These are phyloP conservation scores for Fusarium luffae DNA, from an alignment of 2,329 filamentous ascomycete species.

Conservation along the genomic window DNA sequence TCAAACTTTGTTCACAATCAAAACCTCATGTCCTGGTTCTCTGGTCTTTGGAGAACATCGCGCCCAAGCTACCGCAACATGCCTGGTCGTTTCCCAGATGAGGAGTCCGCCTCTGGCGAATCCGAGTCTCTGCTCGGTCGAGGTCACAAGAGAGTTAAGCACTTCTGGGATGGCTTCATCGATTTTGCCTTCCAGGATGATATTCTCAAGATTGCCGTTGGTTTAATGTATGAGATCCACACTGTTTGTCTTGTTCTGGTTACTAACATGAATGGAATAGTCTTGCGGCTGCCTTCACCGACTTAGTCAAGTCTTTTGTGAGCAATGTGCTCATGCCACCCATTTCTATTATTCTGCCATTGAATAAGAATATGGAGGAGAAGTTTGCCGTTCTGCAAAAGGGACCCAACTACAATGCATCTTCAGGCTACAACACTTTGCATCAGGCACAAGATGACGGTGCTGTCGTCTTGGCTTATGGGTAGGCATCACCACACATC, in stretches of 20 bases:
- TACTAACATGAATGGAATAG: slow-evolving; percentile 51
- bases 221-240: slow-evolving; percentile 70
- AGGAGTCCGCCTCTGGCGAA: slow-evolving; percentile 51
- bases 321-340: slow-evolving; percentile 76
- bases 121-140: slow-evolving; percentile 57
- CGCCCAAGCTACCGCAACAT: slow-evolving; percentile 40
- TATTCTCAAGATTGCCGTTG: slow-evolving; percentile 79
- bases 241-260: background rate
- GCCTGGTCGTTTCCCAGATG: slow-evolving; percentile 47
- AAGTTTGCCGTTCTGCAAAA: slow-evolving; percentile 75
- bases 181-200: slow-evolving; percentile 81
- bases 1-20: background rate
- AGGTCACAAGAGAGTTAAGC: slow-evolving; percentile 59
- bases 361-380: slow-evolving; percentile 77
- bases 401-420: slow-evolving; percentile 64
- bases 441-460: slow-evolving; percentile 76
- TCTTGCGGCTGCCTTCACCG: slow-evolving; percentile 76
- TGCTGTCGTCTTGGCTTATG: slow-evolving; percentile 77
- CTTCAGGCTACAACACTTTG: slow-evolving; percentile 75
- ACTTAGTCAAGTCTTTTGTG: slow-evolving; percentile 77
- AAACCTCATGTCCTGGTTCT: slow-evolving; percentile 25
- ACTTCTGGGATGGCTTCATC: slow-evolving; percentile 71
- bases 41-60: slow-evolving; percentile 26
- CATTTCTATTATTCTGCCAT: slow-evolving; percentile 74
- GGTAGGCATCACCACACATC: slow-evolving; percentile 54